phyloP scores from a whole-genome alignment of 1,139 yeast genomes.

The Cylindricascospora bacillispora region DNA sequence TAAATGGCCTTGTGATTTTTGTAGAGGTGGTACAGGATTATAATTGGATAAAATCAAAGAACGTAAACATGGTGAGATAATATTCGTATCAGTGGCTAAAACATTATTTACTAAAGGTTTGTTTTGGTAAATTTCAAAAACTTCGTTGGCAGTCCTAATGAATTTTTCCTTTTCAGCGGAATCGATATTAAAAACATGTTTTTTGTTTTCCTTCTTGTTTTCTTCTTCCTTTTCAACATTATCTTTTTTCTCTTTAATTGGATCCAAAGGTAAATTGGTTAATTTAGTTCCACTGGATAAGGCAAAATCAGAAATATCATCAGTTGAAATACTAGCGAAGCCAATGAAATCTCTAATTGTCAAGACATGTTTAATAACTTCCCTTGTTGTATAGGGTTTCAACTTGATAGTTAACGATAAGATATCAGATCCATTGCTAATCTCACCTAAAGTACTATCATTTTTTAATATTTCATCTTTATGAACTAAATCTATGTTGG shows the following conservation, averaged over 20 bases:
- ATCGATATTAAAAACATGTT: conserved; percentile 6
- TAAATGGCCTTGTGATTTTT: conserved; percentile 61
- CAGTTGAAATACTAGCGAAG: conserved; percentile 21
- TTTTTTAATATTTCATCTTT: conserved; percentile 12
- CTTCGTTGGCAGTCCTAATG: conserved; percentile 17
- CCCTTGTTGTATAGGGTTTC: conserved; percentile 22
- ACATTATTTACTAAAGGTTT: conserved; percentile 11
- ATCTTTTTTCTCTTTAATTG: conserved; percentile 12
- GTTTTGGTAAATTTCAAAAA: conserved; percentile 10
- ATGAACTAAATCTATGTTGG: conserved; percentile 14
- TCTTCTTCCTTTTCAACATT: conserved; percentile 3
- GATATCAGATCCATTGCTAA: conserved; percentile 9
- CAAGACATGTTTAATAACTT: conserved; percentile 22
- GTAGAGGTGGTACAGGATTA: conserved; percentile 67
- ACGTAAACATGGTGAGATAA: conserved; percentile 30
- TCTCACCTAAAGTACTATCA: conserved; percentile 13
- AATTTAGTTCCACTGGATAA: conserved; percentile 23
- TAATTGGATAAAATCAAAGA: conserved; percentile 63
- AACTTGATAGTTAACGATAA: conserved; percentile 14
- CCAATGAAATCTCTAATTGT: conserved; percentile 25
- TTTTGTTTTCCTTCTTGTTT: conserved; percentile 8
- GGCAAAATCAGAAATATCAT: conserved; percentile 23
- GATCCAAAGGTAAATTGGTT: conserved; percentile 15
- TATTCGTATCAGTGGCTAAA: conserved; percentile 17
- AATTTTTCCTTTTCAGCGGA: conserved; percentile 28